Evolutionary conservation across 495 filamentous ascomycete species (phyloP).

Genomic region (Corynascus novoguineensis): DNA sequence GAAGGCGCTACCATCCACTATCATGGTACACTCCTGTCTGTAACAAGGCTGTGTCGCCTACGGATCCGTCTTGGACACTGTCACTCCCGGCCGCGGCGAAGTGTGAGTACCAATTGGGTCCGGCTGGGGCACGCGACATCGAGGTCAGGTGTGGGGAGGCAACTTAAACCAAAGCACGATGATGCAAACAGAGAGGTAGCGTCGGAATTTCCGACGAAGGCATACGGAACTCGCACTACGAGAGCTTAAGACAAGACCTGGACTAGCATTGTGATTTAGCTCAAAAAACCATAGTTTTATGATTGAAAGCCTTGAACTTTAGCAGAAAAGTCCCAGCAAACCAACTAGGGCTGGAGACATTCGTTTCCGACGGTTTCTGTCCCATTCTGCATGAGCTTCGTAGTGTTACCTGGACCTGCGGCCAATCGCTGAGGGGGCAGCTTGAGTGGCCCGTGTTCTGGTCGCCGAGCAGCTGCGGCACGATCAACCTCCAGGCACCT

Average conservation of each 20-base stretch:
- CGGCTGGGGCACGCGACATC: slow-evolving; percentile 10
- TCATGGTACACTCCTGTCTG: too few species aligned
- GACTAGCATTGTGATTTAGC: not conserved
- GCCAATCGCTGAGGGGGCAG: slow-evolving; percentile 21
- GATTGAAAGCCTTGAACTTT: not conserved
- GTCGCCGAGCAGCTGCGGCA: not conserved
- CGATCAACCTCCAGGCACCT: not conserved
- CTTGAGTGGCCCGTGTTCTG: slow-evolving; percentile 20
- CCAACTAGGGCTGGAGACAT: not conserved
- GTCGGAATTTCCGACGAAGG: too few species aligned
- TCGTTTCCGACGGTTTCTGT: slow-evolving; percentile 24
- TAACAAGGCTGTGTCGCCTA: too few species aligned
- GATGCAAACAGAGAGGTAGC: not conserved
- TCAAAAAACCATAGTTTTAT: not conserved
- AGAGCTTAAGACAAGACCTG: too few species aligned
- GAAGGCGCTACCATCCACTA: too few species aligned
- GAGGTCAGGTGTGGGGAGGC: slow-evolving; percentile 1
- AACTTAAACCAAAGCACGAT: not conserved
- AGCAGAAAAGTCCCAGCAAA: not conserved
- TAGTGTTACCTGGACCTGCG: slow-evolving; percentile 3
- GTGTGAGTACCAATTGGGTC: slow-evolving; percentile 2
- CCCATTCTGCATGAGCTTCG: slow-evolving; percentile 20
- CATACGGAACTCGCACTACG: too few species aligned
- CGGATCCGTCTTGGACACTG: not conserved
- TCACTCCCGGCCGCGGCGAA: not conserved